Evolutionary conservation across 23 red algal genomes (phyloP).

Genomic region (Gracilaria domingensis): DNA sequence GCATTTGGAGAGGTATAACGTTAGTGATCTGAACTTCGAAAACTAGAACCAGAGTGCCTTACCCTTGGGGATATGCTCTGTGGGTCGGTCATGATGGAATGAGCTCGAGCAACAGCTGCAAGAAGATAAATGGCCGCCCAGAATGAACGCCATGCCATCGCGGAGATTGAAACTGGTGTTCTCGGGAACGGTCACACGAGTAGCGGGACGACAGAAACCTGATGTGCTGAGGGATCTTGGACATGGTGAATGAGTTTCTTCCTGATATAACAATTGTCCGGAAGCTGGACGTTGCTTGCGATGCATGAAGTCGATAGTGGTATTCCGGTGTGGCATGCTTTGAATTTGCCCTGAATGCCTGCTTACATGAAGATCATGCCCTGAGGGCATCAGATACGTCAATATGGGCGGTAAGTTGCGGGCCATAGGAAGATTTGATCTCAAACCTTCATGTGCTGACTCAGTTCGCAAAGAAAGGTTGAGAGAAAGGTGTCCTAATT

Average conservation of each 20-base stretch:
- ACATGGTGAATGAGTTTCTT: not conserved
- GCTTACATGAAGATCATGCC: conserved; percentile 22
- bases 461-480: not conserved
- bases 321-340: not conserved
- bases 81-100: conserved; percentile 66
- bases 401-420: not conserved
- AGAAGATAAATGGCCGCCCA: not conserved
- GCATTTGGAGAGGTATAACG: not conserved
- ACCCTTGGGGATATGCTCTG: conserved; percentile 63
- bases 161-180: not conserved
- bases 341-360: not conserved
- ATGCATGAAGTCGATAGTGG: not conserved
- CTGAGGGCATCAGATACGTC: conserved; percentile 7
- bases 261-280: not conserved
- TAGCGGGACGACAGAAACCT: not conserved
- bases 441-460: not conserved
- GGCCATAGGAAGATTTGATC: not conserved
- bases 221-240: not conserved
- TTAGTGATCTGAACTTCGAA: not conserved
- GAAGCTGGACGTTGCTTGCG: not conserved
- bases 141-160: not conserved
- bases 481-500: too few relatives aligned
- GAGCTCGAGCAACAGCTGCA: not conserved
- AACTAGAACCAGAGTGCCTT: not conserved
- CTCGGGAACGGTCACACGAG: not conserved